A percentile compares a stretch with the other conserved stretches of the same genome.
phyloP scores from a whole-genome alignment of 371 early-diverging fungal species.

The Rhizopus stolonifer region DNA sequence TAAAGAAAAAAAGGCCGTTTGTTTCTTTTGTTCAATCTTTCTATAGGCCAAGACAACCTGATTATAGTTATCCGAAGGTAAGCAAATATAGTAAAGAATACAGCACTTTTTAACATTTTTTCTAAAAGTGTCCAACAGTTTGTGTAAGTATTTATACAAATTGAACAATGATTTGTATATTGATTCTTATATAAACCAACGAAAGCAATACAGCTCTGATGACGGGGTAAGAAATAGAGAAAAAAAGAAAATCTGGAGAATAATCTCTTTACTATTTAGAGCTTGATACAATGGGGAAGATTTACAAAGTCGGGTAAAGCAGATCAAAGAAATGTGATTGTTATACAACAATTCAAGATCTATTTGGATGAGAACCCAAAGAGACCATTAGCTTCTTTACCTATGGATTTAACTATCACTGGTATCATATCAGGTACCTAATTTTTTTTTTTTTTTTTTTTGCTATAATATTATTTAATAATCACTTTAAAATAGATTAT shows the following conservation, averaged over 20 bases:
- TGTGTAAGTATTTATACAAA: slow-evolving; percentile 31
- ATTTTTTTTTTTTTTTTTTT: too few relatives aligned
- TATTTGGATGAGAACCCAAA: slow-evolving; percentile 52
- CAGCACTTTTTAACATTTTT: not conserved
- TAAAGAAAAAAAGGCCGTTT: slow-evolving; percentile 6
- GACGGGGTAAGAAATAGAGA: slow-evolving; percentile 28
- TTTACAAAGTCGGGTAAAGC: slow-evolving; percentile 32
- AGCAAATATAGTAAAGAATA: not conserved
- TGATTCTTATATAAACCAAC: not conserved
- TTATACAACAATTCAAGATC: slow-evolving; percentile 55
- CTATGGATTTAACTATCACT: slow-evolving; percentile 45
- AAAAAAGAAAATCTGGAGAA: too few relatives aligned
- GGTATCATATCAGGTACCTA: slow-evolving; percentile 48
- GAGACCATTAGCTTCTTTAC: slow-evolving; percentile 43
- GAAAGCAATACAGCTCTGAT: slow-evolving; percentile 31
- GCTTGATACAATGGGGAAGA: slow-evolving; percentile 43
- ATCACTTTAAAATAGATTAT: slow-evolving; percentile 31
- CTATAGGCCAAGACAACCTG: slow-evolving; percentile 44
- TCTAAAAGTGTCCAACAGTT: slow-evolving; percentile 37
- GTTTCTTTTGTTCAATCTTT: not conserved
- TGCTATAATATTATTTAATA: too few relatives aligned
- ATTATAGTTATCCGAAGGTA: slow-evolving; percentile 46
- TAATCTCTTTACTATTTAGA: slow-evolving; percentile 15
- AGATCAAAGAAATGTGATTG: slow-evolving; percentile 18
- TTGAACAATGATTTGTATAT: not conserved